Evolutionary conservation across 1,139 yeast species (phyloP).

Genomic region (Kluyveromyces marxianus): DNA sequence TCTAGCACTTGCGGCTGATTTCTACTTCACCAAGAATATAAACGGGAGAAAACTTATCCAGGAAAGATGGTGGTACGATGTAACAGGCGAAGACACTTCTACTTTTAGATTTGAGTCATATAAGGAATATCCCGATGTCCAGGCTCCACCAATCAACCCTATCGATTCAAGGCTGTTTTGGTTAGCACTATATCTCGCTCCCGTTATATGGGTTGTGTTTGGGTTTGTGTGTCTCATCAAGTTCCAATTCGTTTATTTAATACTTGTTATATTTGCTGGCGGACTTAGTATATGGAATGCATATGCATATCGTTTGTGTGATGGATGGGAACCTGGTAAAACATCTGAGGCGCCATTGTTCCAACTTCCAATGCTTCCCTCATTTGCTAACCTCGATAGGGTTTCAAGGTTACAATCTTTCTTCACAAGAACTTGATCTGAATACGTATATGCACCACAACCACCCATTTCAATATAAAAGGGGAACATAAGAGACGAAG

Average conservation of each 20-base stretch:
- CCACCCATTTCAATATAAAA: no score
- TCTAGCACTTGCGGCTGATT: conserved; percentile 74
- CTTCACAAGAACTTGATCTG: conserved; percentile 15
- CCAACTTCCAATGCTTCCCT: conserved; percentile 25
- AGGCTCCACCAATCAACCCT: conserved; percentile 60
- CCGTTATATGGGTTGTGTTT: conserved; percentile 65
- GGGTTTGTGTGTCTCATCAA: conserved; percentile 73
- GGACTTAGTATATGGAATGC: conserved; percentile 73
- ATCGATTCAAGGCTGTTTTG: conserved; percentile 88
- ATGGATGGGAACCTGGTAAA: conserved; percentile 44
- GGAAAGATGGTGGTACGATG: conserved; percentile 89
- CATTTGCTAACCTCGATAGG: conserved; percentile 21
- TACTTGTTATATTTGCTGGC: conserved; percentile 58
- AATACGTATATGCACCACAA: neutral
- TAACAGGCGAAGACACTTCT: conserved; percentile 15
- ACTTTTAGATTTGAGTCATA: conserved; percentile 28
- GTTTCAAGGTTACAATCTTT: conserved; percentile 23
- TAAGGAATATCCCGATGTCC: conserved; percentile 22
- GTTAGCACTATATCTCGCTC: conserved; percentile 68
- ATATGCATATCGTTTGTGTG: conserved; percentile 85
- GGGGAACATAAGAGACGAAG: no score
- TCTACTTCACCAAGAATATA: conserved; percentile 89
- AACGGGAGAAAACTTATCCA: conserved; percentile 88
- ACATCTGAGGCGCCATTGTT: conserved; percentile 20
- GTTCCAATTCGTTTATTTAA: conserved; percentile 66